Evolutionary conservation across 108 stramenopile genomes (phyloP).

Genomic region (Fragilaria radians): DNA sequence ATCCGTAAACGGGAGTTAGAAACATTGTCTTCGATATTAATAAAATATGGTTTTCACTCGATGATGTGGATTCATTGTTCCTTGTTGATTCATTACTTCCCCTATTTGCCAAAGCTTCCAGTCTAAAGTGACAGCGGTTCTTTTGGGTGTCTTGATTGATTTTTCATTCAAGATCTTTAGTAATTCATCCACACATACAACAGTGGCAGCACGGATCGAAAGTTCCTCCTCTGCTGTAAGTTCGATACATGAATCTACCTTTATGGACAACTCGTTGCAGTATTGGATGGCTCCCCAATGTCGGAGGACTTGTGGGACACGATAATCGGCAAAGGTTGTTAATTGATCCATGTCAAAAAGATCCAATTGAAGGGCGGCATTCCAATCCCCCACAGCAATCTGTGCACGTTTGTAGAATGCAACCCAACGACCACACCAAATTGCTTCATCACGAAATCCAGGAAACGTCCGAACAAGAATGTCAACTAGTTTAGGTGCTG

Average conservation of each 20-base stretch:
- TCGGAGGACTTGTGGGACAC: constrained; percentile 86
- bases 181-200: constrained; percentile 79
- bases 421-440: constrained; percentile 18
- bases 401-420: constrained; percentile 89
- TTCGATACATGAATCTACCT: constrained; percentile 52
- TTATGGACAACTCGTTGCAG: constrained; percentile 26
- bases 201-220: constrained; percentile 83
- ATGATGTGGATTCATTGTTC: constrained; percentile 61
- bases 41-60: constrained; percentile 74
- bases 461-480: constrained; percentile 56
- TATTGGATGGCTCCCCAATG: constrained; percentile 66
- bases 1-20: too few relatives aligned
- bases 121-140: constrained; percentile 75
- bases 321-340: constrained; percentile 92
- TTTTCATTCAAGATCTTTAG: constrained; percentile 41
- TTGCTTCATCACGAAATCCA: constrained; percentile 76
- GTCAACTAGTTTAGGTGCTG: constrained; percentile 52
- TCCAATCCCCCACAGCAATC: constrained; percentile 84
- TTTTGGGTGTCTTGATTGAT: constrained; percentile 8
- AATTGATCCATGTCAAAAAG: constrained; percentile 35
- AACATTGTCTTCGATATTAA: constrained; percentile 18
- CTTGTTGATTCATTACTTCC: constrained; percentile 56
- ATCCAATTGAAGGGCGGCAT: constrained; percentile 55
- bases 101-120: constrained; percentile 88
- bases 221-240: constrained; percentile 72